Base-by-base conservation (phyloP, 2,329 filamentous ascomycete species). In the Mycogone perniciosa region DNA sequence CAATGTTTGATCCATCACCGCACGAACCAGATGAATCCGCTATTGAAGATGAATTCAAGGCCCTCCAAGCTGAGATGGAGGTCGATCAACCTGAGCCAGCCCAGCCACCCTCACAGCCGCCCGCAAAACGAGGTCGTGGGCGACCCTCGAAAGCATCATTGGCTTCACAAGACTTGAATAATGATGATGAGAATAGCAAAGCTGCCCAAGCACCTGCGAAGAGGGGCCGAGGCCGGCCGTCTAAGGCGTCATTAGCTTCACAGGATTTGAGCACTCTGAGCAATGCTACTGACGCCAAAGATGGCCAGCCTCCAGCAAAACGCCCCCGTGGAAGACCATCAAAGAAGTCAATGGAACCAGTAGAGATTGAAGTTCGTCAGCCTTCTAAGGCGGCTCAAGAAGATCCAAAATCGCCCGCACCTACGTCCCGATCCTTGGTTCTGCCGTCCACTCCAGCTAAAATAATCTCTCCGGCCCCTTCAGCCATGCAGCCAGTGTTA, bases 1-100 rank as follows among this genome's bases (percentile, higher is more conserved):
- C 71, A 53, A 80, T 81, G 75, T 76, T 81, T 51, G 73, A 82
- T 47, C 73, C 77, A 3, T 57, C 62, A 1, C 72, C 75, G 6
- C 62, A 64, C 0, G 67, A 73, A 26, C 63, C 70, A 2, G 69
- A 77, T 52, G 76, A 82, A 9, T 71, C 65, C 0, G 73, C 66
- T 5, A 65, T 81, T 4, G 74, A 81, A 5, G 74, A 74, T 7
- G 79, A 82, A 50, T 62, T 81, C 5, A 67, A 67, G 44, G 69
- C 71, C 4, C 64, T 82, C 7, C 72, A 79, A 51, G 67, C 69
- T 13, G 74, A 80, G 50, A 76, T 79, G 71, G 66, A 71, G 27
- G 57, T 66, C 5, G 65, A 74, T 13, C 62, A 63, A 43, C 55
- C 56, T 44, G 53, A 62, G 7, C 71, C 75, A 38, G 49, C 50